Evolutionary conservation across 495 filamentous ascomycete genomes (phyloP).

Genomic region (Hypoxylon subgilvum): DNA sequence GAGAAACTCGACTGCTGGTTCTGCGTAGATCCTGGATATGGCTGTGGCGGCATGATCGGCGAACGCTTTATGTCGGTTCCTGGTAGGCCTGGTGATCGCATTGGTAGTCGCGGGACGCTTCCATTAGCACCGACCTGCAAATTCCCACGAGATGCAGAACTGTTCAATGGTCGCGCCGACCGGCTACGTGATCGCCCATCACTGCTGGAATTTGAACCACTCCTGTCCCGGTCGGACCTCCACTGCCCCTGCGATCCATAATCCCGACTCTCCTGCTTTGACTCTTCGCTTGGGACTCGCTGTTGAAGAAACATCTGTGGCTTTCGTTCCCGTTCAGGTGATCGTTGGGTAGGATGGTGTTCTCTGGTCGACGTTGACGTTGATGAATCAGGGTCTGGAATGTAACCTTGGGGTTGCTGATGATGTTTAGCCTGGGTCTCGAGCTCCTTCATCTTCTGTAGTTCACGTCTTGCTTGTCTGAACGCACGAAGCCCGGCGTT

Average conservation of each 20-base stretch:
- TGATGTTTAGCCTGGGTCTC: conserved; percentile 48
- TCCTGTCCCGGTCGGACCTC: conserved; percentile 60
- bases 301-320: conserved; percentile 51
- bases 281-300: conserved; percentile 49
- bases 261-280: conserved; percentile 29
- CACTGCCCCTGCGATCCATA: conserved; percentile 37
- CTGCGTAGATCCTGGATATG: conserved; percentile 45
- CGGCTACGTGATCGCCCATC: conserved; percentile 61
- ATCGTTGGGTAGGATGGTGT: conserved; percentile 42
- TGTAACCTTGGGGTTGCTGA: conserved; percentile 31
- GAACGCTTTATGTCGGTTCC: conserved; percentile 54
- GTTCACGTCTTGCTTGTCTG: conserved; percentile 58
- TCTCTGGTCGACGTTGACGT: conserved; percentile 43
- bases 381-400: conserved; percentile 28
- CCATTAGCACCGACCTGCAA: conserved; percentile 41
- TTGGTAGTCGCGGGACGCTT: conserved; percentile 34
- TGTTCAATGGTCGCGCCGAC: conserved; percentile 46
- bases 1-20: conserved; percentile 32
- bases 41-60: conserved; percentile 56
- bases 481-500: conserved; percentile 56
- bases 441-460: conserved; percentile 58
- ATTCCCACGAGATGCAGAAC: conserved; percentile 38
- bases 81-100: conserved; percentile 53
- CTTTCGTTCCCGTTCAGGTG: conserved; percentile 53
- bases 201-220: conserved; percentile 64